phyloP scores from a whole-genome alignment of 345 rosid genomes.

The Arabis hirsuta region DNA sequence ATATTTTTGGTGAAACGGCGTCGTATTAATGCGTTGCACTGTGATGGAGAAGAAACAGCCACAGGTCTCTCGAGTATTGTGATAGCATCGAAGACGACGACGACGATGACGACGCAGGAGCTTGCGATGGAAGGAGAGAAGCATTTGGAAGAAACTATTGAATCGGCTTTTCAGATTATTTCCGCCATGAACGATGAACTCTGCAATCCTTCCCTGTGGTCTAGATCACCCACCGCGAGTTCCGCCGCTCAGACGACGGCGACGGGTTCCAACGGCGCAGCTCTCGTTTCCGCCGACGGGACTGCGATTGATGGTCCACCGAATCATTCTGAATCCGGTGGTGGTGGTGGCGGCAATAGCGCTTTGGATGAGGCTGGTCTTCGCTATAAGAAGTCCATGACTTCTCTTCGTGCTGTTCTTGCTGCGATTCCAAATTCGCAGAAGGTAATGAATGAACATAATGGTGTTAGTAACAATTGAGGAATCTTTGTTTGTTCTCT shows the following conservation, averaged over 20 bases:
- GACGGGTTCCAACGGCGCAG: slow-evolving; percentile 40
- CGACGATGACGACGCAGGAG: slow-evolving; percentile 69
- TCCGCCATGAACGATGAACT: slow-evolving; percentile 96
- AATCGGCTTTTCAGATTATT: slow-evolving; percentile 83
- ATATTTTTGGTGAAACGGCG: not conserved
- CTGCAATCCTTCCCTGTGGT: slow-evolving; percentile 85
- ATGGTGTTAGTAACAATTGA: not conserved
- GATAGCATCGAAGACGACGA: slow-evolving; percentile 29
- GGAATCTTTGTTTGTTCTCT: not conserved
- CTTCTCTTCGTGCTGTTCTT: slow-evolving; percentile 87
- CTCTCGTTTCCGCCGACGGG: slow-evolving; percentile 49
- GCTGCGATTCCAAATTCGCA: slow-evolving; percentile 78
- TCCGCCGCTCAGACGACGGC: slow-evolving; percentile 26
- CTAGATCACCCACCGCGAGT: slow-evolving; percentile 51
- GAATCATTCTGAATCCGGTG: slow-evolving; percentile 56
- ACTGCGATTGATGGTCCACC: slow-evolving; percentile 51
- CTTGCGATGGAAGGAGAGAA: slow-evolving; percentile 87
- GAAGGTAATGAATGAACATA: slow-evolving; percentile 52
- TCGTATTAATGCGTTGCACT: not conserved
- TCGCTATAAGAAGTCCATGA: slow-evolving; percentile 77
- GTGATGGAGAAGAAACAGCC: slow-evolving; percentile 42
- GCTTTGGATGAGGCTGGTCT: slow-evolving; percentile 87
- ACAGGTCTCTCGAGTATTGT: slow-evolving; percentile 21
- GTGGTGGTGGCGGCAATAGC: slow-evolving; percentile 57
- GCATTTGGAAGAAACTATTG: slow-evolving; percentile 85